phyloP scores from a whole-genome alignment of 2,329 filamentous ascomycete genomes.

The Fusarium nelsonii region DNA sequence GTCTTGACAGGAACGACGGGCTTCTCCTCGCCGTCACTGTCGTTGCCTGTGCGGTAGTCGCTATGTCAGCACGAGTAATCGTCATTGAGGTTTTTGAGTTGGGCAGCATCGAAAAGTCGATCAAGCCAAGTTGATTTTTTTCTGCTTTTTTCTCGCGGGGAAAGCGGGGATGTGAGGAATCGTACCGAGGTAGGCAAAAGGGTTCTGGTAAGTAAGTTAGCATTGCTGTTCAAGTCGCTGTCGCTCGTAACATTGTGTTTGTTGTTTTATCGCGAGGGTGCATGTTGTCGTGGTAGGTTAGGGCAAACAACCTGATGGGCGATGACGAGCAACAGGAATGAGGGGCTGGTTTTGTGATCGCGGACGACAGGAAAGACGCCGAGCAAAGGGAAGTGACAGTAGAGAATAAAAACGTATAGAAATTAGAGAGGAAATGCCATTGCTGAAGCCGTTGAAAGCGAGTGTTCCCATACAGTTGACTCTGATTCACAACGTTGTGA shows the following conservation, averaged over 20 bases:
- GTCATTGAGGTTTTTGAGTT: slow-evolving; percentile 24
- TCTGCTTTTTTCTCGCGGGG: slow-evolving; percentile 23
- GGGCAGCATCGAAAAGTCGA: slow-evolving; percentile 31
- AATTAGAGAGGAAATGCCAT: background rate
- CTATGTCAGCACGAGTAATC: slow-evolving; percentile 46
- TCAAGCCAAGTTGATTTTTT: slow-evolving; percentile 36
- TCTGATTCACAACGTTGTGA: slow-evolving; percentile 17
- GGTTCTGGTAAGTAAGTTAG: slow-evolving; percentile 76
- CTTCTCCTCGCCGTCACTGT: slow-evolving; percentile 73
- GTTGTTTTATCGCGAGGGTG: slow-evolving; percentile 2
- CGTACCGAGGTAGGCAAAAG: slow-evolving; percentile 98
- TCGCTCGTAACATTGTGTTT: slow-evolving; percentile 6
- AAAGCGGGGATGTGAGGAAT: slow-evolving; percentile 46
- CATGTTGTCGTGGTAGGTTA: slow-evolving; percentile 32
- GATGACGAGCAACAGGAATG: slow-evolving; percentile 39
- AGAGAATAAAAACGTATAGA: background rate
- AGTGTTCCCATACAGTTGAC: slow-evolving; percentile 8
- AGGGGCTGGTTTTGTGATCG: slow-evolving; percentile 35
- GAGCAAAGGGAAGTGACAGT: slow-evolving; percentile 4
- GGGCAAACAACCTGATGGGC: slow-evolving; percentile 41
- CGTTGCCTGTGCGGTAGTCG: slow-evolving; percentile 63
- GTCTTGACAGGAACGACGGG: slow-evolving; percentile 87
- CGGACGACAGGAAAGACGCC: slow-evolving; percentile 3
- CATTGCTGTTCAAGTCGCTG: slow-evolving; percentile 12
- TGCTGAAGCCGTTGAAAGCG: slow-evolving; percentile 27